Evolutionary conservation across 2,329 filamentous ascomycete genomes (phyloP).

Genomic region (Calonectria multiphialidica): DNA sequence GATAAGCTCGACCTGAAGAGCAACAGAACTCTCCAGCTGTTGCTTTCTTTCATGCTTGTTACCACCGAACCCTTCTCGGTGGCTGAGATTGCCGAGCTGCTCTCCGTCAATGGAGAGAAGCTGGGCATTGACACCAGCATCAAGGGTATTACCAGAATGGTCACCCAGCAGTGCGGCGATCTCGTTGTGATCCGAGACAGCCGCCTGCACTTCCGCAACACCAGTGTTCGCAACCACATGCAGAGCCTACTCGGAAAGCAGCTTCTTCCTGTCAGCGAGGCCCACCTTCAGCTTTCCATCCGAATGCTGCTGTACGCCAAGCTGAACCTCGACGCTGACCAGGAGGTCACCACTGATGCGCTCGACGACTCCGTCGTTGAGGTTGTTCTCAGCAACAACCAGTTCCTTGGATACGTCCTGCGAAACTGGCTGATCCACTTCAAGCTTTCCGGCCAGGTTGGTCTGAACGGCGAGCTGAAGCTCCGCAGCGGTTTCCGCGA

Average conservation of each 20-base stretch:
- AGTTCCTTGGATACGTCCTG: slow-evolving; percentile 50
- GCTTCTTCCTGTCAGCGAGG: slow-evolving; percentile 48
- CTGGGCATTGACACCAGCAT: slow-evolving; percentile 7
- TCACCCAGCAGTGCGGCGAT: slow-evolving; percentile 34
- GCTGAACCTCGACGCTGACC: slow-evolving; percentile 44
- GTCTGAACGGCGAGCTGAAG: slow-evolving; percentile 41
- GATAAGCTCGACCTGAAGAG: slow-evolving; percentile 29
- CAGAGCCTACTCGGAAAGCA: slow-evolving; percentile 49
- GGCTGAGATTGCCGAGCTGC: slow-evolving; percentile 48
- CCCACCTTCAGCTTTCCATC: slow-evolving; percentile 49
- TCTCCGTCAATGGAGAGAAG: slow-evolving; percentile 44
- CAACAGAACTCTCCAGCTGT: slow-evolving; percentile 30
- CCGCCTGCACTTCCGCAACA: slow-evolving; percentile 52
- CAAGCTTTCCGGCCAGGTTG: slow-evolving; percentile 47
- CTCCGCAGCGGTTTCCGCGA: slow-evolving; percentile 49
- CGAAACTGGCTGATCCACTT: slow-evolving; percentile 53
- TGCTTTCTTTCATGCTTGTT: slow-evolving; percentile 52
- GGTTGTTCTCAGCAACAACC: slow-evolving; percentile 42
- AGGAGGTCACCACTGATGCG: slow-evolving; percentile 32
- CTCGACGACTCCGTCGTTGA: slow-evolving; percentile 40
- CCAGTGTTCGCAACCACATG: slow-evolving; percentile 47
- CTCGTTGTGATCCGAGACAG: slow-evolving; percentile 50
- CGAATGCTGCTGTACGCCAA: slow-evolving; percentile 51
- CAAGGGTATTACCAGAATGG: slow-evolving; percentile 32
- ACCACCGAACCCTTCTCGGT: slow-evolving; percentile 47